phyloP scores from a whole-genome alignment of 2,329 filamentous ascomycete species.

The Drechmeria coniospora region DNA sequence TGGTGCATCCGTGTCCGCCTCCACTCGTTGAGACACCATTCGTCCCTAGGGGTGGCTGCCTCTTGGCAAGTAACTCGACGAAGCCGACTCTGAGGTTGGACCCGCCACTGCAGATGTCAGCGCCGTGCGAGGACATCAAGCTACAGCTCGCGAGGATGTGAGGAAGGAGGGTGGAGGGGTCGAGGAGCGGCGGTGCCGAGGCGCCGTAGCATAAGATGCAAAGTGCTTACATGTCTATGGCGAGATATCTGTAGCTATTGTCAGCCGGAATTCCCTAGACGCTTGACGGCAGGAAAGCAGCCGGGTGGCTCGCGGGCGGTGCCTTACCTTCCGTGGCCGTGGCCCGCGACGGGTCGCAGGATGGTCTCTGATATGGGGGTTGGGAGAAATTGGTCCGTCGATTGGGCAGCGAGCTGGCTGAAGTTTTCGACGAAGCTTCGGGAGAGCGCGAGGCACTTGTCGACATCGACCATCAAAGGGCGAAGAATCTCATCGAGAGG shows the following conservation, averaged over 20 bases:
- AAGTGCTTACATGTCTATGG: constrained; percentile 46
- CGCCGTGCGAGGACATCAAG: neutral
- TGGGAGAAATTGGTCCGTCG: constrained; percentile 39
- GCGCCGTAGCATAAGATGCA: neutral
- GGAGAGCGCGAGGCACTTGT: constrained; percentile 30
- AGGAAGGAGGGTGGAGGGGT: neutral
- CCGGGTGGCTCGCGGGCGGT: neutral
- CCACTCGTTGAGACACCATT: constrained; percentile 5
- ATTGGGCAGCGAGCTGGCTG: constrained; percentile 32
- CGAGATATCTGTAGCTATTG: constrained; percentile 32
- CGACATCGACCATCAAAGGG: constrained; percentile 32
- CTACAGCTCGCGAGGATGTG: neutral
- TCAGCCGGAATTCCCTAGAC: constrained; percentile 3
- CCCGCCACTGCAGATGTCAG: constrained; percentile 35
- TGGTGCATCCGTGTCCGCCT: neutral
- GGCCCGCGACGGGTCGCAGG: constrained; percentile 28
- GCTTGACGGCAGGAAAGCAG: neutral
- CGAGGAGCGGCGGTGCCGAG: too few species aligned
- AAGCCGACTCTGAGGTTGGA: constrained; percentile 56
- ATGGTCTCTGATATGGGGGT: constrained; percentile 47
- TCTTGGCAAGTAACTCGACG: constrained; percentile 39
- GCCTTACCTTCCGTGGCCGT: constrained; percentile 29
- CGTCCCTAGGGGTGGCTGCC: constrained; percentile 1
- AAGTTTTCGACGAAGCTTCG: constrained; percentile 32
- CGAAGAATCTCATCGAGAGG: constrained; percentile 29